These are phyloP conservation scores for Sonneratia alba DNA, from an alignment of 345 rosid genomes.

Conservation along the genomic window DNA sequence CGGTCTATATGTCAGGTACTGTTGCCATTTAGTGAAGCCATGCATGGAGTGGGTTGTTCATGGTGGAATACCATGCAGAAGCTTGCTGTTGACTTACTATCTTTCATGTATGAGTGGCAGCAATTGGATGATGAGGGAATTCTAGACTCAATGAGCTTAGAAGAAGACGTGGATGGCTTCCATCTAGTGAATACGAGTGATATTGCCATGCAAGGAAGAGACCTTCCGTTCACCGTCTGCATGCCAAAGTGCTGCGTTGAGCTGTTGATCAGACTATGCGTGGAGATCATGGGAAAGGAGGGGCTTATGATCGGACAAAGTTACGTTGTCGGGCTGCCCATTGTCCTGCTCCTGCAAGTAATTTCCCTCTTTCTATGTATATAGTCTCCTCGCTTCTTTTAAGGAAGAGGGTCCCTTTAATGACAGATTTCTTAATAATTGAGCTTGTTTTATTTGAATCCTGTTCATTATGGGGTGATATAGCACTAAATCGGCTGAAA, in stretches of 20 bases:
- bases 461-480: background rate
- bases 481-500: background rate
- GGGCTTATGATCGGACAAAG: conserved; percentile 90
- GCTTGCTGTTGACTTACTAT: background rate
- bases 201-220: conserved; percentile 91
- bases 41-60: too few species aligned
- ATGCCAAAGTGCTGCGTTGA: conserved; percentile 85
- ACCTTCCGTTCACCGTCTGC: conserved; percentile 66
- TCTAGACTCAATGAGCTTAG: conserved; percentile 47
- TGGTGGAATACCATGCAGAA: background rate
- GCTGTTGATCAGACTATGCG: conserved; percentile 61
- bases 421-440: background rate
- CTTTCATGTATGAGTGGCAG: conserved; percentile 29
- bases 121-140: conserved; percentile 75
- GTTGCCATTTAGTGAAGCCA: background rate
- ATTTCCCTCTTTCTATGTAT: background rate
- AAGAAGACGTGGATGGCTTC: conserved; percentile 90
- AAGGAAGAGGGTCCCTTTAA: background rate
- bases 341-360: conserved; percentile 78
- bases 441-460: background rate
- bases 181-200: conserved; percentile 79
- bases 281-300: conserved; percentile 62
- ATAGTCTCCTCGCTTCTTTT: background rate
- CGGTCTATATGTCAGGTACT: too few species aligned
- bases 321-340: conserved; percentile 82